phyloP scores from a whole-genome alignment of 176 grass and related monocot genomes.

The Stipa capillata region DNA sequence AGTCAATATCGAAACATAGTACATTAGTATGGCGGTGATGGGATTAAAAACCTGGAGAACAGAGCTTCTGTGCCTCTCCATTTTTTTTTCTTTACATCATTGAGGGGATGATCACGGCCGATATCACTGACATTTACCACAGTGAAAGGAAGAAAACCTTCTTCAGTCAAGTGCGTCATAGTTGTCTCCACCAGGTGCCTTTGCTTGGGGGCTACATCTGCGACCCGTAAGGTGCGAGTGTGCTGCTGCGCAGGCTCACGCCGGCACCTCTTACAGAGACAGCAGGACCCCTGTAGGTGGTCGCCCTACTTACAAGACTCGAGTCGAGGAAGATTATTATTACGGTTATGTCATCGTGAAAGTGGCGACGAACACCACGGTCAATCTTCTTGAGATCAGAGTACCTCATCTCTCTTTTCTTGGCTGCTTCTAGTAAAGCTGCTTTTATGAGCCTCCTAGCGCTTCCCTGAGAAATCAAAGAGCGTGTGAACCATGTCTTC shows the following conservation, averaged over 20 bases:
- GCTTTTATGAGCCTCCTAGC: conserved; percentile 72
- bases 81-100: conserved; percentile 6
- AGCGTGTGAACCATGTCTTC: background rate
- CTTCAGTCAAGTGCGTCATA: background rate
- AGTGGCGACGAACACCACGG: conserved; percentile 83
- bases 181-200: background rate
- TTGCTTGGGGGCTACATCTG: conserved; percentile 12
- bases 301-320: conserved; percentile 49
- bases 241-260: conserved; percentile 40
- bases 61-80: conserved; percentile 10
- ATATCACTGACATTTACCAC: background rate
- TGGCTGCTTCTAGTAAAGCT: conserved; percentile 70
- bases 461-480: conserved; percentile 56
- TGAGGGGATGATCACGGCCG: background rate
- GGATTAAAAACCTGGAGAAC: conserved; percentile 1
- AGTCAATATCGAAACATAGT: conserved; percentile 25
- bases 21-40: conserved; percentile 11
- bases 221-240: conserved; percentile 47
- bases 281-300: conserved; percentile 31
- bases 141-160: background rate
- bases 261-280: conserved; percentile 69
- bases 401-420: conserved; percentile 97
- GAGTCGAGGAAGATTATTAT: conserved; percentile 81
- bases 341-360: conserved; percentile 89
- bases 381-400: conserved; percentile 96